Evolutionary conservation across 2,329 filamentous ascomycete genomes (phyloP), one percentile per base, ranked within the genome.

Genomic region (Fusarium sp.): DNA sequence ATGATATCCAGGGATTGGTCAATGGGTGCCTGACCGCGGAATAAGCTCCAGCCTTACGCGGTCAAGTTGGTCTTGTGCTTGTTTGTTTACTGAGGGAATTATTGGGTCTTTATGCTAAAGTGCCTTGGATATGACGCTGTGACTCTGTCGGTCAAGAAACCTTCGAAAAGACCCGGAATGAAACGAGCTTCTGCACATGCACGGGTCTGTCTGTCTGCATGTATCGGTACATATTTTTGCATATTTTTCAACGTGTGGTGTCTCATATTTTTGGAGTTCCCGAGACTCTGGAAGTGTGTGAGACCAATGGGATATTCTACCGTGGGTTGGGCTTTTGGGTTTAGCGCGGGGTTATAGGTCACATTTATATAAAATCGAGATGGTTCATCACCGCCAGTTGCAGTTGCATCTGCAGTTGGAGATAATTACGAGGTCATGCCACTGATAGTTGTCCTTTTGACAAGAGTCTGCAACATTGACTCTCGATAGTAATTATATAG

Each of bases 311-410:
- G 62, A 63, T 61, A 62, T 23, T 50, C 41, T 67, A 38, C 56
- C 64, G 63, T 32, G 5, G 9, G 20, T 32, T 37, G 41, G 35
- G 20, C 23, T 50, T 44, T 52, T 72, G 33, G 52, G 69, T 50
- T 72, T 71, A 71, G 69, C 69, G 69, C 60, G 55, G 69, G 68
- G 60, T 53, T 65, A 40, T 37, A 33, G 33, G 53, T 26, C 32
- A 45, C 27, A 52, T 42, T 55, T 35, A n/a, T n/a, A n/a, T n/a
- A 52, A 38, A 52, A 60, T 56, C 56, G 63, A 67, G 41, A 59
- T 60, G 48, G 49, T 69, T 50, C 56, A 70, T 70, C 67, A 70
- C 67, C 66, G 55, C 67, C 50, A 67, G 48, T 70, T 70, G 32
- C 30, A 59, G 23, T 33, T 30, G 30, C 7, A 30, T 30, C 3